phyloP scores from a whole-genome alignment of 192 early-diverging fungal genomes.

The Coemansia sp. region DNA sequence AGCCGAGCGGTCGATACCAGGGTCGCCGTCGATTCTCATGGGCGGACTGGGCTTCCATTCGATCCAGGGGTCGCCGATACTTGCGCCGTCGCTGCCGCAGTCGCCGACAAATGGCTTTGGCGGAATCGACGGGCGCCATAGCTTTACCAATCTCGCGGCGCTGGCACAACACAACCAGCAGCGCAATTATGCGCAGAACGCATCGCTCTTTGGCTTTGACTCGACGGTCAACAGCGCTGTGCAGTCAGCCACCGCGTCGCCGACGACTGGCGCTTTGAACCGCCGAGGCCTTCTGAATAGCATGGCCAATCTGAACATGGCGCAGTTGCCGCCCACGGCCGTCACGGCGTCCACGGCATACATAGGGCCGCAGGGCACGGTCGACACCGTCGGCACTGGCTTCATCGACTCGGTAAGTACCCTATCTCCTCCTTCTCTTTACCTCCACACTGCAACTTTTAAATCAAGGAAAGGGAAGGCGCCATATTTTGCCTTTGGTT shows the following conservation, averaged over 20 bases:
- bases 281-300: constrained; percentile 28
- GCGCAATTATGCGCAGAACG: not conserved
- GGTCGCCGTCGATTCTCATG: constrained; percentile 28
- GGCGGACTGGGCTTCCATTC: constrained; percentile 39
- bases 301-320: constrained; percentile 45
- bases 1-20: constrained; percentile 36
- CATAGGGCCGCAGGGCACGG: constrained; percentile 7
- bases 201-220: constrained; percentile 16
- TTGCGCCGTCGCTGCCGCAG: constrained; percentile 30
- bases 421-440: too few relatives aligned
- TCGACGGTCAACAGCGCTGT: constrained; percentile 28
- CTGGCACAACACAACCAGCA: constrained; percentile 11
- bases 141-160: constrained; percentile 34
- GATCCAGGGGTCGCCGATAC: constrained; percentile 32
- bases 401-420: constrained; percentile 13
- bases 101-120: constrained; percentile 12
- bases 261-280: constrained; percentile 14
- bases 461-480: too few relatives aligned
- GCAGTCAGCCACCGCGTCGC: constrained; percentile 46
- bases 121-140: constrained; percentile 9
- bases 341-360: constrained; percentile 4
- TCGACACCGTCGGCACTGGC: not conserved
- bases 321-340: constrained; percentile 37
- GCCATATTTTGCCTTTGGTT: constrained; percentile 1
- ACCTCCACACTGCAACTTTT: too few relatives aligned